Conservation (phyloP, 176 grass and related monocot species). For the Tillandsia fasciculata region DNA sequence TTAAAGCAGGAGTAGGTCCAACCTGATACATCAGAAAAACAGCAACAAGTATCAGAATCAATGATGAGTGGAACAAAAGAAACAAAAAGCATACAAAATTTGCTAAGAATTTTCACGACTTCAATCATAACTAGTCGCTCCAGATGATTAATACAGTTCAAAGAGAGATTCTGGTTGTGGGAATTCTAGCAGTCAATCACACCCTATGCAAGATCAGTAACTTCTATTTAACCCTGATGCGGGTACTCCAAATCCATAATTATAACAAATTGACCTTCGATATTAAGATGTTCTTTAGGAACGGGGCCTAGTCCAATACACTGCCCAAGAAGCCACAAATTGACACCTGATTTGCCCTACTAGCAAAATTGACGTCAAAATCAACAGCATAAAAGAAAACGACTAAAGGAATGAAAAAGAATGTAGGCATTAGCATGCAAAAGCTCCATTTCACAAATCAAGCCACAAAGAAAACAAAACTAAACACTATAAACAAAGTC, state of each 20-base stretch:
- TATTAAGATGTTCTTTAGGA: too few relatives aligned
- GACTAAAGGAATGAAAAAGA: background rate
- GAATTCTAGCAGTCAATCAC: too few relatives aligned
- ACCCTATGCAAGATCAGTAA: too few relatives aligned
- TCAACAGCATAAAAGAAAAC: background rate
- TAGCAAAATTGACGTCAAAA: background rate
- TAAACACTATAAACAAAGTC: background rate
- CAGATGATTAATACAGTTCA: too few relatives aligned
- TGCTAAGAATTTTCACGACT: background rate
- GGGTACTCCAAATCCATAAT: too few relatives aligned
- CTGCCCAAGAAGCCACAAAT: too few relatives aligned
- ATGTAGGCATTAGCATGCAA: background rate
- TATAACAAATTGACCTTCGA: too few relatives aligned
- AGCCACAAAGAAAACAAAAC: background rate
- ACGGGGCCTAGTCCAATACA: too few relatives aligned
- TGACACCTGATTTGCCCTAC: too few relatives aligned
- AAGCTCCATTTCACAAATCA: slow-evolving; percentile 1
- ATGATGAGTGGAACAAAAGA: slow-evolving; percentile 4
- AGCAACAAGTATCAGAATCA: background rate
- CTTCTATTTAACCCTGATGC: too few relatives aligned
- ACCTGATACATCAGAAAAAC: slow-evolving; percentile 24
- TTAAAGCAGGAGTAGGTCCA: slow-evolving; percentile 45
- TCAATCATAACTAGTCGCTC: too few relatives aligned
- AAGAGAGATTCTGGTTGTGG: too few relatives aligned
- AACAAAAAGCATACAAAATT: slow-evolving; percentile 3